Base-by-base conservation (phyloP, 306 rosid genomes). In the Pueraria montana region DNA sequence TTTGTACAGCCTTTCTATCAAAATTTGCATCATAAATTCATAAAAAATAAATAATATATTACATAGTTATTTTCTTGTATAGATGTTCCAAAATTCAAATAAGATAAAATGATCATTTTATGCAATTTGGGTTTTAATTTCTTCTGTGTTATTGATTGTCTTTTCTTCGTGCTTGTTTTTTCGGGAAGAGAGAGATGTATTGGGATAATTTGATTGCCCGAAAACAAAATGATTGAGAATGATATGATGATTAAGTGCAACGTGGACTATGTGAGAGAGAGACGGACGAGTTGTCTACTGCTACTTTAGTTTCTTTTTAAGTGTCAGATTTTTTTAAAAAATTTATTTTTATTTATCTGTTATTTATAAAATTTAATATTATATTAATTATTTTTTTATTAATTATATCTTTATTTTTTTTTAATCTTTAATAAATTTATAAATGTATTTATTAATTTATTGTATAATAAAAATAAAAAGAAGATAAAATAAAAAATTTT, bases 141-240 rank as follows among this genome's bases (percentile, higher is more conserved):
- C 5, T 27, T 49, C 14, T 11, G 0, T 55, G 24, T 9, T 27
- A 27, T 27, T 27, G 1, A 27, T 34, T 5, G 40, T 34, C 8
- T 34, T 34, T 34, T 34, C 40, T 34, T 7, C 40, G 8, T 34
- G 6, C 7, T 34, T 34, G 7, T 6, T 4, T 56, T 56, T 4
- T 18, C 4, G 30, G 14, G 7, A 20, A 56, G 63, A 56, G 63
- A 4, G 24, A 21, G 63, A 24, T 11, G 7, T 24, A 2, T 23
- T 3, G 34, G 65, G 3, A 17, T 20, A 24, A 63, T 40, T 52
- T 21, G 14, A 5, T 63, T 63, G 46, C 48, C 70, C 32, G 21
- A 49, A 34, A 50, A 11, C 4, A 53, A 84, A 58, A 74, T 84
- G 43, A 85, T 80, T 68, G 85, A 69, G 42, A 58, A 74, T 67